Base-by-base conservation (phyloP, 352 stramenopile species). In the Pythium volutum region DNA sequence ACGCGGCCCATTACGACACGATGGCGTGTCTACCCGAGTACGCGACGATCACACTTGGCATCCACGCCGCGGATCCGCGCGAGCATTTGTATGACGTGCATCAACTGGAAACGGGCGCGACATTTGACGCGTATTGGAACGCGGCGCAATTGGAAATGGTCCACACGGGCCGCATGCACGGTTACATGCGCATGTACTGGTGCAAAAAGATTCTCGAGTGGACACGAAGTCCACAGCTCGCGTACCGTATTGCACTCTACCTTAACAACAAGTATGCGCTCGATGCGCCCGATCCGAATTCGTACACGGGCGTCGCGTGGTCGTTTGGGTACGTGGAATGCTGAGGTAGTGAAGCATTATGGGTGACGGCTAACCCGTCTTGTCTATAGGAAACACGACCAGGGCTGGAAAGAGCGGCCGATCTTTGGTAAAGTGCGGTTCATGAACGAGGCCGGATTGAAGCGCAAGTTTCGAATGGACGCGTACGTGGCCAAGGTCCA, bases 381-480 rank as follows among this genome's bases (percentile, higher is more conserved):
- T 45, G 38, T 27, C 7, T 68, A 34, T 50, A 79, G 83, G 16
- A 98, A 99, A 51, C 97, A 99, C 71, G 97, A 99, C 71, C 95
- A 98, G 81, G 96, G 96, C 36, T 98, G 87, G 95, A 98, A 88
- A 55, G 96, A 99, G 72, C 83, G 96, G 5, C 70, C 82, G 4
- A 87, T 99, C 43, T 99, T 99, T 81, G 97, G 97, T 47, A 99
- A 99, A 74, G 98, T 99, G 61, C 85, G 97, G 50, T 99, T 94
- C 73, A 99, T 99, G 97, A 99, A 99, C 74, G 98, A 99, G 73
- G 79, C 86, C 25, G 97, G 97, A 39, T 98, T 98, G 67, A 98
- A 98, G 72, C 88, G 97, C 41, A 99, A 99, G 76, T 99, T 99
- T 70, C 88, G 97, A 68, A 97, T 99, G 67, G 83, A 88, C 18